These are phyloP conservation scores for Aureobasidium sp. DNA, from an alignment of 2,329 filamentous ascomycete genomes.

Conservation along the genomic window DNA sequence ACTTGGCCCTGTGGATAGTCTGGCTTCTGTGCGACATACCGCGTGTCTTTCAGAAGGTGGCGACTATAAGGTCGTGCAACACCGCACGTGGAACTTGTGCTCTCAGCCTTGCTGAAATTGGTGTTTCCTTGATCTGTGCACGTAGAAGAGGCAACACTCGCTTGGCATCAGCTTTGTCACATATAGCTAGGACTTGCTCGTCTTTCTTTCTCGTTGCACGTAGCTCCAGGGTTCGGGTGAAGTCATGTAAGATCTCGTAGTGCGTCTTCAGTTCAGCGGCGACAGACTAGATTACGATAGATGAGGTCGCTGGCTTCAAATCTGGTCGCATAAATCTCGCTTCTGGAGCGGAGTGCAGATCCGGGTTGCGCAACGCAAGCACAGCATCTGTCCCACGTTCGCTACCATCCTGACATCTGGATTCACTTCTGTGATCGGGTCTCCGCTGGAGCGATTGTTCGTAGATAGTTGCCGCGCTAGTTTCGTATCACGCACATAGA, in stretches of 20 bases:
- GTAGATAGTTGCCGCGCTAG: neutral
- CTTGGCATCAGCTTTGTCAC: neutral
- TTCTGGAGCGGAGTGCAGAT: neutral
- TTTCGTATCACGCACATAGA: neutral
- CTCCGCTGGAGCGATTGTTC: too few species aligned
- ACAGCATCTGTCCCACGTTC: neutral
- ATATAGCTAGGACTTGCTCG: neutral
- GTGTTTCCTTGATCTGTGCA: neutral
- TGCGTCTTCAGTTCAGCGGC: neutral
- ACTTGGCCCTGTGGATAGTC: neutral
- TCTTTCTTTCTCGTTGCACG: neutral
- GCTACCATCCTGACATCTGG: neutral
- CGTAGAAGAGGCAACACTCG: neutral
- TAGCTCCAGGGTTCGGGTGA: too few species aligned
- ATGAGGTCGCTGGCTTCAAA: neutral
- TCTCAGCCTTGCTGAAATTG: neutral
- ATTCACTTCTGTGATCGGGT: neutral
- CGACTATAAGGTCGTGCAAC: neutral
- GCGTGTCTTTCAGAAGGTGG: neutral
- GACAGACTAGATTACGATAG: too few species aligned
- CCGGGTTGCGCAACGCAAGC: neutral
- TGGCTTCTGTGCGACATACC: neutral
- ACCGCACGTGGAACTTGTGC: neutral
- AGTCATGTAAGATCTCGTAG: too few species aligned
- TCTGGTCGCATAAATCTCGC: too few species aligned